phyloP scores from a whole-genome alignment of 2,329 filamentous ascomycete species.

The Berkeleyomyces basicola region DNA sequence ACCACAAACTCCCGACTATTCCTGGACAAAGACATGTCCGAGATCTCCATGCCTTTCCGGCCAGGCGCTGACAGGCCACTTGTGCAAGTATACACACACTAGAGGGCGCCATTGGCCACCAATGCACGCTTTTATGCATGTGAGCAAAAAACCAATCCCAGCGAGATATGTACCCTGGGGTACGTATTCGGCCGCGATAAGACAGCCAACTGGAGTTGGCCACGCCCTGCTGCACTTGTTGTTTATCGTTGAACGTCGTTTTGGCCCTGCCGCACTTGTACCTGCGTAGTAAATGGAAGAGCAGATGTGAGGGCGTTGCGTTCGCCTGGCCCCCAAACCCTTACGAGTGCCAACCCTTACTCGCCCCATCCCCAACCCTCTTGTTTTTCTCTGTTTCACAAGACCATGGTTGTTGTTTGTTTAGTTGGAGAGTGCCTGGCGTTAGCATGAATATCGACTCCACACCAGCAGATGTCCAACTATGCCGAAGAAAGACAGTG shows the following conservation, averaged over 20 bases:
- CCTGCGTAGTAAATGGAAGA: neutral
- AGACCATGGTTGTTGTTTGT: neutral
- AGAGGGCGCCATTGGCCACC: neutral
- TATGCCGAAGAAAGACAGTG: neutral
- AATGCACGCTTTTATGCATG: slow-evolving; percentile 1
- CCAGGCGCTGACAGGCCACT: too few relatives aligned
- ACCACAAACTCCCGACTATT: neutral
- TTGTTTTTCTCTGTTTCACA: neutral
- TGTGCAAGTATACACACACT: too few relatives aligned
- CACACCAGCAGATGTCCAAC: neutral
- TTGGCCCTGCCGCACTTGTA: neutral
- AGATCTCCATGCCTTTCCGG: too few relatives aligned
- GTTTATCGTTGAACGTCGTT: neutral
- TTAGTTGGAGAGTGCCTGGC: neutral
- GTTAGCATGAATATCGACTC: neutral
- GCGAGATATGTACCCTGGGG: neutral
- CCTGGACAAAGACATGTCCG: neutral
- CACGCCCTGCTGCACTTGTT: neutral
- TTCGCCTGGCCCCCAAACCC: too few relatives aligned
- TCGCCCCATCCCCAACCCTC: neutral
- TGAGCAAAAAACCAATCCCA: neutral
- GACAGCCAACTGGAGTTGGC: neutral
- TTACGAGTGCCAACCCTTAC: neutral
- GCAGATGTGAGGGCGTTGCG: too few relatives aligned
- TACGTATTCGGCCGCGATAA: neutral